Base-by-base conservation (phyloP, 106 monocot species). In the Dendrobium chrysotoxum region DNA sequence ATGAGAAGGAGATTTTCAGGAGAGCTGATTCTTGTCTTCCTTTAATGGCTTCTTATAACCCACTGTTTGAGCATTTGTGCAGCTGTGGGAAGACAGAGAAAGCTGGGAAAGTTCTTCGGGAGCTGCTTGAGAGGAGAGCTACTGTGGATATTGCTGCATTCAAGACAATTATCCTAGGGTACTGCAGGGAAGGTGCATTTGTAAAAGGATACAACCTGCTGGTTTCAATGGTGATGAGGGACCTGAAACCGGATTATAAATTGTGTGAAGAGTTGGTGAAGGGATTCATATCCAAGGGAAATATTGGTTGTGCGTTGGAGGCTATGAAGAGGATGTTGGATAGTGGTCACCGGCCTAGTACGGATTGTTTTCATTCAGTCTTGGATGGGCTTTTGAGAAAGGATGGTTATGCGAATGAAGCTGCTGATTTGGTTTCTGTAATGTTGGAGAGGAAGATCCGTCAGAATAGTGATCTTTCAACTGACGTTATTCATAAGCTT, bases 381-480 rank as follows among this genome's bases (percentile, higher is more conserved):
- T 86, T 99, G 7, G 44, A 64, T 41, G 88, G 83, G 9, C 88
- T 90, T 23, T 73, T 87, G 85, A 84, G 81, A 53, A 86, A 79
- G 30, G 79, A 85, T 42, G 75, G 78, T 5, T 78, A 17, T 45
- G 83, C 86, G 40, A 50, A 84, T 58, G 88, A 93, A 79, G 91
- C 91, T 54, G 75, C 81, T 70, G 81, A 88, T 25, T 80, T 99
- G 77, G 72, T 93, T 46, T 68, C 39, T 8, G 40, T 80, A 65
- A 99, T 95, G 99, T 54, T 95, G 47, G 99, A 93, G 78, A 90
- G 93, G 80, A 95, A 95, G 72, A 79, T 99, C 13, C 85, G 89
- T 67, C 92, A 84, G 21, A 87, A 89, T 28, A 82, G 91, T 41
- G 82, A 95, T 66, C 84, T 95, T 80, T 91, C 91, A 4, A 95